Evolutionary conservation across 1,284 basidiomycete genomes (phyloP).

Genomic region (Ustilago nuda): DNA sequence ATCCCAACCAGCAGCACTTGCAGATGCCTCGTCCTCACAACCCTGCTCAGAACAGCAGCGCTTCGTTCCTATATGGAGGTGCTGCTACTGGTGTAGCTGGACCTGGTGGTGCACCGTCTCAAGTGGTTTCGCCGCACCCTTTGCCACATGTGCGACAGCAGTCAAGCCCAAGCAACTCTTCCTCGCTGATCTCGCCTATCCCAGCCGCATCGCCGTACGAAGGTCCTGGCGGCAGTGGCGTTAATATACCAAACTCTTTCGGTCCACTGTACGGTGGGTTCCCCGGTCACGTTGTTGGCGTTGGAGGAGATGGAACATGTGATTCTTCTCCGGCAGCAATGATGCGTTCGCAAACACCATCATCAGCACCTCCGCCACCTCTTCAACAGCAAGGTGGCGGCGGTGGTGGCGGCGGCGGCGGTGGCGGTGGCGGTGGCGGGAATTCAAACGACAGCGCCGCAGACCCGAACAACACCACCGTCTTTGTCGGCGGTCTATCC

Average conservation of each 20-base stretch:
- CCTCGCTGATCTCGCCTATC: conserved; percentile 32
- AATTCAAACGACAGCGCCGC: conserved; percentile 53
- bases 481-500: conserved; percentile 67
- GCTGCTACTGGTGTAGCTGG: conserved; percentile 10
- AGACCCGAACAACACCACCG: conserved; percentile 68
- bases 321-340: conserved; percentile 31
- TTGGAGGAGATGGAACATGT: conserved; percentile 14
- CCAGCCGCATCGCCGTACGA: conserved; percentile 35
- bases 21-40: conserved; percentile 51
- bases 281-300: conserved; percentile 14
- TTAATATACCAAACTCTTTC: conserved; percentile 26
- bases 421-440: conserved; percentile 4
- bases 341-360: conserved; percentile 42
- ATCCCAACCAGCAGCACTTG: conserved; percentile 29
- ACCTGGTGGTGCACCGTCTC: conserved; percentile 18
- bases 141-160: conserved; percentile 21
- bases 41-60: conserved; percentile 29
- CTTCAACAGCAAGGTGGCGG: conserved; percentile 16
- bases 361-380: conserved; percentile 24
- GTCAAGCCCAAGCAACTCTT: conserved; percentile 20
- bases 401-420: conserved; percentile 1
- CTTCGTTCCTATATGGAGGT: conserved; percentile 40
- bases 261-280: conserved; percentile 36
- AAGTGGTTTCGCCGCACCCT: conserved; percentile 44
- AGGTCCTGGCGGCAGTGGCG: conserved; percentile 5